Percentiles rank a stretch among this genome's conserved stretches.
phyloP scores from a whole-genome alignment of 306 rosid species.

The Astragalus glycyphyllos region DNA sequence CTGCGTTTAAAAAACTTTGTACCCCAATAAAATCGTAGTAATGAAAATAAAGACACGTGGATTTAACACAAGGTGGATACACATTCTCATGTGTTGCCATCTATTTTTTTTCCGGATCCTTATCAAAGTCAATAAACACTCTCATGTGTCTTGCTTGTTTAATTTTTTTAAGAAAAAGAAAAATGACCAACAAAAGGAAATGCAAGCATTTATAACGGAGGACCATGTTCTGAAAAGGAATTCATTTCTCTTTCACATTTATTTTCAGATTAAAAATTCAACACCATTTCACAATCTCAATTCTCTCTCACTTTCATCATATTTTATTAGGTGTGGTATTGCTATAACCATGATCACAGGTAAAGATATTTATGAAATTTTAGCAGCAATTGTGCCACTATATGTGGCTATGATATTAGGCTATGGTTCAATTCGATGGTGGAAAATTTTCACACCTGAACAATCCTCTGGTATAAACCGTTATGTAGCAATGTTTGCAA shows the following conservation, averaged over 20 bases:
- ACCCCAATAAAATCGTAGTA: too few species aligned
- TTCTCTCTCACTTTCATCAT: neutral
- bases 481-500: constrained; percentile 38
- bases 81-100: too few species aligned
- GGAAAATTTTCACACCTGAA: constrained; percentile 52
- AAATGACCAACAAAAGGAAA: too few species aligned
- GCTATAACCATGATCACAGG: constrained; percentile 62
- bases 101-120: too few species aligned
- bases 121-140: too few species aligned
- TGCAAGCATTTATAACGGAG: too few species aligned
- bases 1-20: too few species aligned
- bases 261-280: neutral
- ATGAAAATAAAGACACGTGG: too few species aligned
- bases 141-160: too few species aligned
- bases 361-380: constrained; percentile 64
- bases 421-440: constrained; percentile 48
- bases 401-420: constrained; percentile 48
- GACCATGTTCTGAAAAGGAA: too few species aligned
- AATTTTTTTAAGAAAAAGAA: too few species aligned
- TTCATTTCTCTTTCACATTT: neutral
- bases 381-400: constrained; percentile 39
- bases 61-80: too few species aligned
- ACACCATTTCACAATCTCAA: neutral
- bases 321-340: neutral
- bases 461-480: constrained; percentile 48